phyloP scores from a whole-genome alignment of 805 yeast species.

The Lachancea cidri region DNA sequence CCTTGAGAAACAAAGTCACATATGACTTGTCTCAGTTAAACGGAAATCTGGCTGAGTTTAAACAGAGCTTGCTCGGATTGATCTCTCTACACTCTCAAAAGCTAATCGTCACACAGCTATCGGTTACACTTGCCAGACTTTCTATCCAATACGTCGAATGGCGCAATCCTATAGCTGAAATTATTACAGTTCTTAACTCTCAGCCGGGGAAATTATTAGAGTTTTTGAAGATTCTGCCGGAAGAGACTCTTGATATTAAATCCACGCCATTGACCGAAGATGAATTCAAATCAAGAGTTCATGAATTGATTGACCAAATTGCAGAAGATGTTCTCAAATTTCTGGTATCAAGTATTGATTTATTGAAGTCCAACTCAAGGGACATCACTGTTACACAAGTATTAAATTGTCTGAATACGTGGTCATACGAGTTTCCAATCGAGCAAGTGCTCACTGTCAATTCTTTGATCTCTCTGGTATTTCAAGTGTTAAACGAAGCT shows the following conservation, averaged over 20 bases:
- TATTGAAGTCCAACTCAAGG: slow-evolving; percentile 12
- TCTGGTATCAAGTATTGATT: slow-evolving; percentile 43
- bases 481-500: slow-evolving; percentile 51
- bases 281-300: slow-evolving; percentile 63
- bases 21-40: slow-evolving; percentile 77
- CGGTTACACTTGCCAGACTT: slow-evolving; percentile 75
- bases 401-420: slow-evolving; percentile 74
- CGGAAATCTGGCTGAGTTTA: slow-evolving; percentile 53
- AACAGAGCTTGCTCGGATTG: slow-evolving; percentile 55
- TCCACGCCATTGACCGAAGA: slow-evolving; percentile 76
- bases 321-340: slow-evolving; percentile 64
- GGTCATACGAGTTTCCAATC: slow-evolving; percentile 86
- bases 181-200: slow-evolving; percentile 42
- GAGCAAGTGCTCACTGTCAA: slow-evolving; percentile 58
- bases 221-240: slow-evolving; percentile 84
- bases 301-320: slow-evolving; percentile 57
- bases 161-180: slow-evolving; percentile 65
- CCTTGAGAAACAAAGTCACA: slow-evolving; percentile 74
- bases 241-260: slow-evolving; percentile 75
- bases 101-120: slow-evolving; percentile 75
- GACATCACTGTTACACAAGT: slow-evolving; percentile 35
- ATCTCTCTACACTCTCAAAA: slow-evolving; percentile 42
- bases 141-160: slow-evolving; percentile 74
- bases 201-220: slow-evolving; percentile 53
- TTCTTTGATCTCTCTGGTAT: slow-evolving; percentile 63